Conservation (phyloP, 768 basidiomycete species). For the Tricholoma sp. region DNA sequence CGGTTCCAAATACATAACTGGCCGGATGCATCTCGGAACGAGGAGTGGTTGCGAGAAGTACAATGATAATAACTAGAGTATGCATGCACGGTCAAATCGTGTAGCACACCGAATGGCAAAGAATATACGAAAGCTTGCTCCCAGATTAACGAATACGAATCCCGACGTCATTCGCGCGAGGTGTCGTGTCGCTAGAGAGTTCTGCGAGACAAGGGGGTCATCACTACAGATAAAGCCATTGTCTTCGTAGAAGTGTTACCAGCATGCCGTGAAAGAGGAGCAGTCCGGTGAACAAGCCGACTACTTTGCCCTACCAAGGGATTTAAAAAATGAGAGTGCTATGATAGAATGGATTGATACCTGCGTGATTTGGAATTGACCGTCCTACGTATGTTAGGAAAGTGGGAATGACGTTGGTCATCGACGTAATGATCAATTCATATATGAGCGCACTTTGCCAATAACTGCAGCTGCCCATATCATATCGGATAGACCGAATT, state of each 20-base stretch:
- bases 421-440: conserved; percentile 5
- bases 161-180: conserved; percentile 69
- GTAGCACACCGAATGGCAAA: neutral
- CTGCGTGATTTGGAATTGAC: conserved; percentile 53
- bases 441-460: conserved; percentile 35
- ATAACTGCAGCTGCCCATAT: conserved; percentile 72
- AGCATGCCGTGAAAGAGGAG: conserved; percentile 74
- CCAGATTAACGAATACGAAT: conserved; percentile 87
- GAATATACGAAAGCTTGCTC: conserved; percentile 59
- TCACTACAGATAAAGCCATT: neutral
- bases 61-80: conserved; percentile 71
- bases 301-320: conserved; percentile 51
- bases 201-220: conserved; percentile 28
- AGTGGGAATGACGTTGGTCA: conserved; percentile 3
- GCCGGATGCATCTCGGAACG: conserved; percentile 78
- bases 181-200: conserved; percentile 69
- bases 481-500: conserved; percentile 78
- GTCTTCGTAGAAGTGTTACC: conserved; percentile 27
- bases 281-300: conserved; percentile 73
- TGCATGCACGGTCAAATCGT: conserved; percentile 2
- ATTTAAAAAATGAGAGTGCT: neutral
- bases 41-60: conserved; percentile 69
- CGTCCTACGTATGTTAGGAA: conserved; percentile 44
- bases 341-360: conserved; percentile 18
- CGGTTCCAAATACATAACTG: conserved; percentile 71